Base-by-base conservation (phyloP, 805 yeast species). In the Saccharomycopsis javanensis region DNA sequence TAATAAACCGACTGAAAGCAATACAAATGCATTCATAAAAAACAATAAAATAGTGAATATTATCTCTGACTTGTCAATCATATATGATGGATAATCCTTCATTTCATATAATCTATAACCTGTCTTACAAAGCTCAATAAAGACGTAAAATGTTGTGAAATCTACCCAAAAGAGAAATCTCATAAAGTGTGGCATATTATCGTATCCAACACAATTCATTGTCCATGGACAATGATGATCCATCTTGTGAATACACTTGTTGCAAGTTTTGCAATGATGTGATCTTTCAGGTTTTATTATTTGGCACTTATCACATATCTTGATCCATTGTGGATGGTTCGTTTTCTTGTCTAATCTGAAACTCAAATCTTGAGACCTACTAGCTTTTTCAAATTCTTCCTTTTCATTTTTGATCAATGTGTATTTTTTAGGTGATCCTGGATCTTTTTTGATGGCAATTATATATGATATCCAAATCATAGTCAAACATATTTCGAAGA, bases 181-280 rank as follows among this genome's bases (percentile, higher is more conserved):
- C 61, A 86, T 64, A 67, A 91, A 91, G 67, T 88, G 91, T 0
- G 96, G 88, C 68, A 81, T 74, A 66, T 91, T 91, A 0, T 69
- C 68, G 66, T 81, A 82, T 0, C 97, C 97, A 20, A 91, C 92
- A 66, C 97, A 91, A 66, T 88, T 91, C 68, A 81, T 79, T 0
- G 96, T 88, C 97, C 97, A 91, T 0, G 97, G 96, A 67, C 61
- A 84, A 70, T 90, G 97, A 68, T 90, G 97, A 68, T 90, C 97
- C 97, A 90, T 91, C 66, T 80, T 79, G 57, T 89, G 68, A 15
- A 90, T 85, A 69, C 97, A 90, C 46, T 65, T 67, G 6, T 79
- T 75, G 66, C 95, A 88, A 0, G 80, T 77, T 65, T 85, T 85
- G 69, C 97, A 90, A 71, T 90, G 97, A 66, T 90, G 97, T 2